Evolutionary conservation across 2,329 filamentous ascomycete genomes (phyloP), one percentile per base, ranked within the genome.

Genomic region (Plenodomus tracheiphilus): DNA sequence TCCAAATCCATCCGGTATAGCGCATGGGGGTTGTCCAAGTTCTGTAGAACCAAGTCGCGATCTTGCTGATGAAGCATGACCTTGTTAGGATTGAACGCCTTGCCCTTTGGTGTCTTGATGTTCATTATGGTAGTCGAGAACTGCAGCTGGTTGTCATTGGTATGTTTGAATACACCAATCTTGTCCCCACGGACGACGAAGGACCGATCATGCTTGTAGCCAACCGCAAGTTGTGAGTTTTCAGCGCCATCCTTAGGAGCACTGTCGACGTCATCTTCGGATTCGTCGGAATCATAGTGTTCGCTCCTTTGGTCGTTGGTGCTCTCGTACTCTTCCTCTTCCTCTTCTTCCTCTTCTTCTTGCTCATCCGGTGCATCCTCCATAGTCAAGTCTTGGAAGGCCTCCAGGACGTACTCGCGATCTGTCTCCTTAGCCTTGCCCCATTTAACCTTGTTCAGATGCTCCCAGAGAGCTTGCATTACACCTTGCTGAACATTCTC

Each of bases 141-240:
- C 70, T 97, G 89, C 15, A 99, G 82, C 58, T 93, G 87, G 70
- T 97, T 95, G 75, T 96, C 89, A 0, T 86, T 80, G 0, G 91
- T 96, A 68, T 99, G 94, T 73, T 95, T 97, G 82, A 99, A 99
- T 35, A 99, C 94, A 46, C 94, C 94, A 70, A 99, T 99, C 81
- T 97, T 97, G 62, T 92, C 94, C 25, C 94, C 94, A 56, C 94
- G 88, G 37, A 99, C 91, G 47, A 99, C 94, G 63, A 97, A 99
- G 0, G 94, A 97, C 51, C 94, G 85, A 70, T 99, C 94, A 59
- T 97, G 89, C 74, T 96, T 97, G 77, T 96, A 96, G 47, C 94
- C 94, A 43, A 99, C 94, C 11, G 94, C 94, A 45, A 99, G 82
- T 66, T 94, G 89, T 2, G 91, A 95, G 78, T 97, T 99, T 70